A percentile compares a stretch with the other conserved stretches of the same genome.
phyloP scores from a whole-genome alignment of 2,329 filamentous ascomycete genomes.

The Trichoderma endophyticum region DNA sequence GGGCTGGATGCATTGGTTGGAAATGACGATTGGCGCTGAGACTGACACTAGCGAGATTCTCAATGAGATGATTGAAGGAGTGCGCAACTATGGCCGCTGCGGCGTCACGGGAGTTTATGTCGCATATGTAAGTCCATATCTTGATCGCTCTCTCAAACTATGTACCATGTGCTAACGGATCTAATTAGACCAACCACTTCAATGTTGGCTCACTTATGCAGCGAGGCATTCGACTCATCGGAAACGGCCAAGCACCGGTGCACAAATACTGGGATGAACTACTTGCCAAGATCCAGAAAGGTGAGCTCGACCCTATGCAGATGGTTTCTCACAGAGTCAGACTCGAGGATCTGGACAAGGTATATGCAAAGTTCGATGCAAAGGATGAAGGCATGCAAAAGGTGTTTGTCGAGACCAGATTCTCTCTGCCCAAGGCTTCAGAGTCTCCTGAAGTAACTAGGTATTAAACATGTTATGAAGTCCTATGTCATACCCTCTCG shows the following conservation, averaged over 20 bases:
- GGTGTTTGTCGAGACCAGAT: slow-evolving; percentile 64
- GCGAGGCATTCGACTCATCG: slow-evolving; percentile 75
- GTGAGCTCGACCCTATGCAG: slow-evolving; percentile 69
- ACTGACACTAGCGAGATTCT: slow-evolving; percentile 80
- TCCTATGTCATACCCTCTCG: background rate
- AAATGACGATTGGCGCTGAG: slow-evolving; percentile 64
- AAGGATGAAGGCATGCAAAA: slow-evolving; percentile 74
- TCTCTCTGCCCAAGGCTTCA: slow-evolving; percentile 46
- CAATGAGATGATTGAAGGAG: slow-evolving; percentile 76
- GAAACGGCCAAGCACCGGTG: slow-evolving; percentile 66
- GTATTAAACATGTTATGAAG: slow-evolving; percentile 3
- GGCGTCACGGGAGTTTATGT: slow-evolving; percentile 73
- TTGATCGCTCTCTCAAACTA: background rate
- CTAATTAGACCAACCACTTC: slow-evolving; percentile 28
- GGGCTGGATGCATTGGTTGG: slow-evolving; percentile 57
- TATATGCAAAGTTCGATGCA: slow-evolving; percentile 62
- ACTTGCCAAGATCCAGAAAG: slow-evolving; percentile 62
- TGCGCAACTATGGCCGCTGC: slow-evolving; percentile 67
- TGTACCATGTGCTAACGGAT: background rate
- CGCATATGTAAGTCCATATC: slow-evolving; percentile 48
- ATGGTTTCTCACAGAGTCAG: slow-evolving; percentile 79
- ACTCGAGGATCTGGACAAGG: slow-evolving; percentile 67
- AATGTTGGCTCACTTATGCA: slow-evolving; percentile 71
- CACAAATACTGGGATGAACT: slow-evolving; percentile 81
- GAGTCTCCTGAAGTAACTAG: slow-evolving; percentile 44